These are phyloP conservation scores for Paraleonurus japonicus DNA, from an alignment of 257 asterid species.

Conservation along the genomic window DNA sequence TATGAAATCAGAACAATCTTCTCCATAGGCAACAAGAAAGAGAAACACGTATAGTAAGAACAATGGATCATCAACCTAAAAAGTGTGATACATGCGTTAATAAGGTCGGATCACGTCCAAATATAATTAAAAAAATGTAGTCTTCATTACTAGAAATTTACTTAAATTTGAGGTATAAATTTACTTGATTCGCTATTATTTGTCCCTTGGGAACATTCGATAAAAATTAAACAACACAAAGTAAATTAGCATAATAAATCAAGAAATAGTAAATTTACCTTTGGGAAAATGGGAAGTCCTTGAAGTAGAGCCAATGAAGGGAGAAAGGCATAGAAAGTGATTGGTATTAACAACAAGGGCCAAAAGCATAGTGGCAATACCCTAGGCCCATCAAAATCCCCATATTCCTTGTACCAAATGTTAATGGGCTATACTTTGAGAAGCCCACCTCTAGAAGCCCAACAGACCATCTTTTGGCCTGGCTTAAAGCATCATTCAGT, in stretches of 20 bases:
- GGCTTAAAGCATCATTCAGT: slow-evolving; percentile 49
- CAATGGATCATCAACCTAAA: slow-evolving; percentile 42
- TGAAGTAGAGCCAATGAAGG: slow-evolving; percentile 61
- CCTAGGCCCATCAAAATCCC: slow-evolving; percentile 47
- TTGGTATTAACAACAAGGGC: slow-evolving; percentile 50
- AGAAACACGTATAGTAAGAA: slow-evolving; percentile 47
- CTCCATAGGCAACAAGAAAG: slow-evolving; percentile 58
- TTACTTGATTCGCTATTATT: no score
- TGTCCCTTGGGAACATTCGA: no score
- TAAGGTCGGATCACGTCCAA: background rate
- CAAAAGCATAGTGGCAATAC: slow-evolving; percentile 51
- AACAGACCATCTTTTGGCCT: slow-evolving; percentile 55
- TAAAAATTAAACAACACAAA: background rate
- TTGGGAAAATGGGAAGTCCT: slow-evolving; percentile 46
- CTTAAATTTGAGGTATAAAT: no score
- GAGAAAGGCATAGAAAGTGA: slow-evolving; percentile 45
- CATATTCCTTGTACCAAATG: slow-evolving; percentile 47
- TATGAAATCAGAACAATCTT: slow-evolving; percentile 55
- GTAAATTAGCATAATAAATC: no score
- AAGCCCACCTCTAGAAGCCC: slow-evolving; percentile 69
- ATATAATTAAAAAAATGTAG: background rate
- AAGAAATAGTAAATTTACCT: slow-evolving; percentile 37
- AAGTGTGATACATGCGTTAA: no score
- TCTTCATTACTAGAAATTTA: background rate
- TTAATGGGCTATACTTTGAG: slow-evolving; percentile 51